These are phyloP conservation scores for Fusarium graminum DNA, from an alignment of 2,329 filamentous ascomycete species.

Conservation along the genomic window DNA sequence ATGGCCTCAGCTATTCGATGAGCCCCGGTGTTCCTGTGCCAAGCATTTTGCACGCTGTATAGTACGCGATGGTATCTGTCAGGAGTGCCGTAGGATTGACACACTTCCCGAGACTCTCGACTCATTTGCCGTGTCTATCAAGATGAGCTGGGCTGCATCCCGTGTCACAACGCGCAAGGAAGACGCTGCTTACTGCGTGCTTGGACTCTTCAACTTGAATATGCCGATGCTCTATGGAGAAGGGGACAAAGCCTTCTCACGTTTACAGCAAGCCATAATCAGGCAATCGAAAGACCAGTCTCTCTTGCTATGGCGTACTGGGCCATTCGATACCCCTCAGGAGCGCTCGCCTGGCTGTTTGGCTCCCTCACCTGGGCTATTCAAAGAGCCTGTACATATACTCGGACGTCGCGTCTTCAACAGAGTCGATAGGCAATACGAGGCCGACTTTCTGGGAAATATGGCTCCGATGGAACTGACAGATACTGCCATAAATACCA, in stretches of 20 bases:
- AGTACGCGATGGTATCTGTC: conserved; percentile 41
- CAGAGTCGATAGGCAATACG: conserved; percentile 30
- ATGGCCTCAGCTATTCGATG: conserved; percentile 38
- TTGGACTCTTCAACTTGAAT: conserved; percentile 50
- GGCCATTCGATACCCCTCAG: not conserved
- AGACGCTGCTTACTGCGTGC: conserved; percentile 51
- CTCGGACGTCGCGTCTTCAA: conserved; percentile 39
- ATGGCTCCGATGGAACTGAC: conserved; percentile 40
- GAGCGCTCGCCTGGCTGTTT: conserved; percentile 35
- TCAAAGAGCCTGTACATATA: conserved; percentile 32
- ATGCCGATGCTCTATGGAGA: conserved; percentile 51
- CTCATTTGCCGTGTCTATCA: conserved; percentile 44
- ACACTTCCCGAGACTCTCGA: conserved; percentile 39
- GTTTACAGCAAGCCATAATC: conserved; percentile 45
- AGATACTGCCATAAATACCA: conserved; percentile 37
- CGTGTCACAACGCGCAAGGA: conserved; percentile 48
- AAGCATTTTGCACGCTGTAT: not conserved
- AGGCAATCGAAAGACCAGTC: conserved; percentile 46
- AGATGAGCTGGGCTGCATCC: conserved; percentile 49
- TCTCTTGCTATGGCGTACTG: conserved; percentile 37
- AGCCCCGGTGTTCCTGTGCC: conserved; percentile 37
- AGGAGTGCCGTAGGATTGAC: conserved; percentile 21
- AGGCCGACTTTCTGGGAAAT: conserved; percentile 38
- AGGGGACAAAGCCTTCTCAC: conserved; percentile 45
- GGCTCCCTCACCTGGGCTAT: conserved; percentile 24